Evolutionary conservation across 2,329 filamentous ascomycete genomes (phyloP).

Genomic region (Fusarium sp.): DNA sequence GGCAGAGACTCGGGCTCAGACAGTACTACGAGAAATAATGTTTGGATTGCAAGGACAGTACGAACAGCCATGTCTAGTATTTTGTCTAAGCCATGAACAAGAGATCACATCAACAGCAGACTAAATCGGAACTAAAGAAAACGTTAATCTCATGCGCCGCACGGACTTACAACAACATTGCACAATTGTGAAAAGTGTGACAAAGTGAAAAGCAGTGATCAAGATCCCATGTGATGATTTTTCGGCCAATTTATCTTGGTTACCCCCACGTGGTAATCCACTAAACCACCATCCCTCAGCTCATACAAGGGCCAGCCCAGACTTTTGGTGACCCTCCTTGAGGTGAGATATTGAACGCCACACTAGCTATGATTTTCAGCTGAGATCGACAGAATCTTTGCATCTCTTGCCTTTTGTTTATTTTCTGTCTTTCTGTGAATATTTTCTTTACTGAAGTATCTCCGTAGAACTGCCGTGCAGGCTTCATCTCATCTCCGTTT

Average conservation of each 20-base stretch:
- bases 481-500: background rate
- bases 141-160: background rate
- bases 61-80: constrained; percentile 47
- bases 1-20: constrained; percentile 1
- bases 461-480: background rate
- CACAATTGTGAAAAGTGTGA: constrained; percentile 14
- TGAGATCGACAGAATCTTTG: background rate
- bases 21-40: constrained; percentile 43
- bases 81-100: constrained; percentile 33
- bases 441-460: rapidly evolving
- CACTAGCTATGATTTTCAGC: background rate
- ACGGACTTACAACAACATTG: background rate
- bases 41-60: constrained; percentile 50
- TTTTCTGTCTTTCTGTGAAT: no score
- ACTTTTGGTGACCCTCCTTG: constrained; percentile 11
- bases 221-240: constrained; percentile 6
- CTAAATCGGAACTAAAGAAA: background rate
- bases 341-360: constrained; percentile 26
- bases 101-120: no score
- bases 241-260: constrained; percentile 18
- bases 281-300: background rate
- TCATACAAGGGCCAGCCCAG: constrained; percentile 8
- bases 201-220: constrained; percentile 46
- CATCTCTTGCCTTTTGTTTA: no score
- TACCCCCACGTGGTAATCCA: constrained; percentile 38